Conservation (phyloP, 2,329 filamentous ascomycete species). For the Aureobasidium sp. region DNA sequence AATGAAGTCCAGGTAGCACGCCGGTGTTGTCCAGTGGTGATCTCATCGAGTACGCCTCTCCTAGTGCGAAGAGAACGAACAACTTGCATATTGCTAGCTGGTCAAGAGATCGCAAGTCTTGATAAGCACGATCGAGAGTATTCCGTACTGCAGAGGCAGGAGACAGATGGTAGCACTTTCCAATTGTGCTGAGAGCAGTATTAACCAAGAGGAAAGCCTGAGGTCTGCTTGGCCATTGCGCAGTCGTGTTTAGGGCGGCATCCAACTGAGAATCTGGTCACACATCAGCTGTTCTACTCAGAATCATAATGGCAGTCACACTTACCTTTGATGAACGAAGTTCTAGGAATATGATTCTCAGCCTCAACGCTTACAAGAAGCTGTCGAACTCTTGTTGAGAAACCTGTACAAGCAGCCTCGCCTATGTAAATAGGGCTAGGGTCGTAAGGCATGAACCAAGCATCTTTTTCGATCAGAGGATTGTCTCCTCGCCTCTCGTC, state of each 20-base stretch:
- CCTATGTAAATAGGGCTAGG: slow-evolving; percentile 28
- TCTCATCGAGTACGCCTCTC: slow-evolving; percentile 37
- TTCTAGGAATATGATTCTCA: slow-evolving; percentile 26
- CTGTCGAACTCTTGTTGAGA: slow-evolving; percentile 29
- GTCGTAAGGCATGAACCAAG: slow-evolving; percentile 27
- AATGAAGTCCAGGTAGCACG: slow-evolving; percentile 35
- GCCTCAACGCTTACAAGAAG: slow-evolving; percentile 18
- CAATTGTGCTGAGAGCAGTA: slow-evolving; percentile 35
- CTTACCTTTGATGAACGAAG: slow-evolving; percentile 21
- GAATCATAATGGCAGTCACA: background rate
- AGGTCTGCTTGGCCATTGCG: slow-evolving; percentile 32
- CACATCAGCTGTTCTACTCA: background rate
- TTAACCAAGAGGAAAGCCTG: slow-evolving; percentile 31
- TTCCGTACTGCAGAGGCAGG: slow-evolving; percentile 30
- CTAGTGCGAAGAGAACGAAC: slow-evolving; percentile 38
- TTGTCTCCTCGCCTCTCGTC: slow-evolving; percentile 24
- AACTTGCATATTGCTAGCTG: slow-evolving; percentile 32
- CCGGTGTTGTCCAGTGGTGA: slow-evolving; percentile 23
- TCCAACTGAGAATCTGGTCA: slow-evolving; percentile 23
- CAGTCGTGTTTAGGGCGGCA: slow-evolving; percentile 26
- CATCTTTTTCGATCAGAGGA: slow-evolving; percentile 27
- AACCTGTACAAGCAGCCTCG: slow-evolving; percentile 30
- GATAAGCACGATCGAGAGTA: slow-evolving; percentile 30
- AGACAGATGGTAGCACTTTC: slow-evolving; percentile 35
- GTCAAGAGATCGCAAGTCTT: slow-evolving; percentile 26